phyloP scores from a whole-genome alignment of 2,329 filamentous ascomycete genomes.

The Hypoxylon rubiginosum region DNA sequence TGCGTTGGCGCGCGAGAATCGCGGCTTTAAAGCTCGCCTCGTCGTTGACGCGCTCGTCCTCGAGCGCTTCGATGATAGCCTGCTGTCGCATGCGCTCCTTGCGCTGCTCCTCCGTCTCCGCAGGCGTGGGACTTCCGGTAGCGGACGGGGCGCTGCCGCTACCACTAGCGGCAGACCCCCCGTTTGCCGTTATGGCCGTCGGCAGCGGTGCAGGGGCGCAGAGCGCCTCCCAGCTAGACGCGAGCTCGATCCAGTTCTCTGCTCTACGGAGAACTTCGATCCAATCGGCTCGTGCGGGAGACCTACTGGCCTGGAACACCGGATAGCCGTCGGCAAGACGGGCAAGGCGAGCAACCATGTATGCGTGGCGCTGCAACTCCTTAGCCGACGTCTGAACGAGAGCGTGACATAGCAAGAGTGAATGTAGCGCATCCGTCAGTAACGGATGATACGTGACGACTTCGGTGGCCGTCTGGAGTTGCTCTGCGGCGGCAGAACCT shows the following conservation, averaged over 20 bases:
- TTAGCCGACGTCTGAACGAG: constrained; percentile 83
- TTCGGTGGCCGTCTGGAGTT: constrained; percentile 62
- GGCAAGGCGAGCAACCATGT: constrained; percentile 83
- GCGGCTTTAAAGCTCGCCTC: constrained; percentile 75
- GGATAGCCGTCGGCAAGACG: constrained; percentile 84
- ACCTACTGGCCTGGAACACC: constrained; percentile 79
- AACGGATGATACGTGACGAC: constrained; percentile 85
- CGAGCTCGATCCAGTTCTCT: constrained; percentile 77
- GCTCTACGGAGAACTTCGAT: constrained; percentile 77
- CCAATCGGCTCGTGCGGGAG: constrained; percentile 83
- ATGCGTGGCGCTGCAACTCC: constrained; percentile 82
- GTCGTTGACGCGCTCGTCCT: constrained; percentile 76
- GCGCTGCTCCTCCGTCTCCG: constrained; percentile 67
- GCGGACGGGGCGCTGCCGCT: constrained; percentile 56
- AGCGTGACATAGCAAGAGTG: constrained; percentile 81
- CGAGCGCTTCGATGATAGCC: constrained; percentile 75
- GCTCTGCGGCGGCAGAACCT: constrained; percentile 46
- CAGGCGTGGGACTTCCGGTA: constrained; percentile 48
- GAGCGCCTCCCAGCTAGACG: constrained; percentile 76
- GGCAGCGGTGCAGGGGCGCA: constrained; percentile 73
- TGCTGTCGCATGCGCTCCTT: constrained; percentile 73
- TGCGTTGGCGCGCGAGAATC: constrained; percentile 70
- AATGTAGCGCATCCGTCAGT: constrained; percentile 82
- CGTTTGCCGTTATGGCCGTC: constrained; percentile 39
- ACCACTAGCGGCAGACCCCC: constrained; percentile 48